Evolutionary conservation across 2,329 filamentous ascomycete genomes (phyloP).

Genomic region (Trichoderma atroviride): DNA sequence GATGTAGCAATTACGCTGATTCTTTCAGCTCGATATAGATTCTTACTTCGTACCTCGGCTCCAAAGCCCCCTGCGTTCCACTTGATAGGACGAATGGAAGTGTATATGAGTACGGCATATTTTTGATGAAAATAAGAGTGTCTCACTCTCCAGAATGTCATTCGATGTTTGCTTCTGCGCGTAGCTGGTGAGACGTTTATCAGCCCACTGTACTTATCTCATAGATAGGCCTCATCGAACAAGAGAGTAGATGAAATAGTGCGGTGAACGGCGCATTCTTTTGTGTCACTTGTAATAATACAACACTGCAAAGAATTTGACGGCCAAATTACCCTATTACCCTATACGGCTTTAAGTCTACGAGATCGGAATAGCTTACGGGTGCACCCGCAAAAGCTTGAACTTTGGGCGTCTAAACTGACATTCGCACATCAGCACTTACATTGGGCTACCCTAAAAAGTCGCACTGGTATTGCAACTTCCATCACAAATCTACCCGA

Average conservation of each 20-base stretch:
- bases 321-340: background rate
- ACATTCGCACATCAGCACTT: background rate
- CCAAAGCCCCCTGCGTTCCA: background rate
- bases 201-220: background rate
- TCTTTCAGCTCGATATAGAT: background rate
- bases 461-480: background rate
- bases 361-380: background rate
- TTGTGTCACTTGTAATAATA: background rate
- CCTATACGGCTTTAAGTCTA: background rate
- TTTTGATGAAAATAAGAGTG: background rate
- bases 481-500: background rate
- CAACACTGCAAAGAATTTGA: background rate
- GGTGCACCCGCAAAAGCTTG: background rate
- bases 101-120: background rate
- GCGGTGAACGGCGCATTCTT: background rate
- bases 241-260: background rate
- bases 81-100: background rate
- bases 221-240: background rate
- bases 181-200: background rate
- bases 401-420: background rate
- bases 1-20: background rate
- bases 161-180: background rate
- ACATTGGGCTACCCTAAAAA: background rate
- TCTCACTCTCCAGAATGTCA: background rate
- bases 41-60: background rate